Evolutionary conservation across 192 early-diverging fungal genomes (phyloP).

Genomic region (Thoreauomyces humboldtii): DNA sequence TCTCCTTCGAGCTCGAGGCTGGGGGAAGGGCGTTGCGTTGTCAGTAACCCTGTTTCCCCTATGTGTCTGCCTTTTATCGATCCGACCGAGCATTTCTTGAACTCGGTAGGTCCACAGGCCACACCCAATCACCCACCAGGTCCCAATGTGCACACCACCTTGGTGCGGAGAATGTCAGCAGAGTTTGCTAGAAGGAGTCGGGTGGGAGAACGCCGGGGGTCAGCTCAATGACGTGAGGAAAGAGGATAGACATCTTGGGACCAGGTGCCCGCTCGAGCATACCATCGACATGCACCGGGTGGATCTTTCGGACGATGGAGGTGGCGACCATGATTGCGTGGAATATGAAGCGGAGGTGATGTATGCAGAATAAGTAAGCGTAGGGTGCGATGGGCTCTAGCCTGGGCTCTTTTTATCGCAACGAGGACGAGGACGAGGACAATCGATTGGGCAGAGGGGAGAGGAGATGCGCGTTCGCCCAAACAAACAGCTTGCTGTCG

Average conservation of each 20-base stretch:
- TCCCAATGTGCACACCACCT: constrained; percentile 52
- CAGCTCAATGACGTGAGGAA: background rate
- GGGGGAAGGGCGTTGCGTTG: background rate
- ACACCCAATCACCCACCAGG: constrained; percentile 32
- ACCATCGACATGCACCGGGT: constrained; percentile 30
- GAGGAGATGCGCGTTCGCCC: too few species aligned
- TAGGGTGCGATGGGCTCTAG: too few species aligned
- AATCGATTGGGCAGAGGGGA: too few species aligned
- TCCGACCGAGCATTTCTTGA: background rate
- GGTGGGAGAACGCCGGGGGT: background rate
- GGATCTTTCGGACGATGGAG: constrained; percentile 10
- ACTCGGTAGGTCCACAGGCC: background rate
- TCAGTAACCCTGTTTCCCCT: background rate
- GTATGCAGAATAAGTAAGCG: too few species aligned
- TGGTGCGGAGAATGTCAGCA: constrained; percentile 37
- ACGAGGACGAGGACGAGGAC: too few species aligned
- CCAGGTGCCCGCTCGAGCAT: background rate
- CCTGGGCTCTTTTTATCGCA: too few species aligned
- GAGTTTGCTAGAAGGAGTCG: constrained; percentile 12
- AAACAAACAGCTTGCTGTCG: too few species aligned
- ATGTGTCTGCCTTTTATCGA: too few species aligned
- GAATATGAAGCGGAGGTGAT: too few species aligned
- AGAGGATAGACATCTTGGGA: background rate
- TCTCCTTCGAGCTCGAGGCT: constrained; percentile 46
- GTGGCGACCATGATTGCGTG: constrained; percentile 23